Conservation (phyloP, 208 protist species). For the Trypanosoma cruzi region DNA sequence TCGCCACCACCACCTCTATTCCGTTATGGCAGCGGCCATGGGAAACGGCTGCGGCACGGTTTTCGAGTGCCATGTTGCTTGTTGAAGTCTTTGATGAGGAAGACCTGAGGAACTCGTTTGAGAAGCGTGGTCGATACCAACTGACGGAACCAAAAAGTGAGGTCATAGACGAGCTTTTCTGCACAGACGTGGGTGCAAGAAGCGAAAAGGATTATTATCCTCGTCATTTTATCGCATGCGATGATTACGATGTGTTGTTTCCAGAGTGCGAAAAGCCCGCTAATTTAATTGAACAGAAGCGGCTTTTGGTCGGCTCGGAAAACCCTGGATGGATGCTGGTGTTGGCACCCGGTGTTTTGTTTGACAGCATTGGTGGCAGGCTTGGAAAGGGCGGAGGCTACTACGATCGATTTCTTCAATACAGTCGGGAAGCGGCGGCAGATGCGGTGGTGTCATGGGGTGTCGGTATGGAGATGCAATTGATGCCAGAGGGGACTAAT, state of each 20-base stretch:
- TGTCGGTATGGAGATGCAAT: slow-evolving; percentile 17
- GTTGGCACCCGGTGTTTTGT: slow-evolving; percentile 74
- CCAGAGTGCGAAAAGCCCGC: slow-evolving; percentile 27
- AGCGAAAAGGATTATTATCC: slow-evolving; percentile 1
- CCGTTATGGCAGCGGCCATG: neutral
- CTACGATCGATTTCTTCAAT: slow-evolving; percentile 84
- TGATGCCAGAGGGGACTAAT: neutral
- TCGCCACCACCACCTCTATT: neutral
- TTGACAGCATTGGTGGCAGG: slow-evolving; percentile 50
- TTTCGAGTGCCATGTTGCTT: slow-evolving; percentile 56
- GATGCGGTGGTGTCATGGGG: slow-evolving; percentile 13
- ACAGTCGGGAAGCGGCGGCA: slow-evolving; percentile 7
- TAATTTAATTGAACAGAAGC: slow-evolving; percentile 27
- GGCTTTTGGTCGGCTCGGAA: neutral
- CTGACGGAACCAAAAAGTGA: slow-evolving; percentile 45
- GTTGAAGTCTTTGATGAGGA: slow-evolving; percentile 57
- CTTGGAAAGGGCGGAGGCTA: slow-evolving; percentile 88
- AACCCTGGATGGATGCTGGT: slow-evolving; percentile 34
- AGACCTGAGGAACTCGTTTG: slow-evolving; percentile 50
- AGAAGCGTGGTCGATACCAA: slow-evolving; percentile 36
- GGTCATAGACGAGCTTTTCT: slow-evolving; percentile 33
- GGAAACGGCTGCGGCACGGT: slow-evolving; percentile 11
- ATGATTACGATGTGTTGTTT: slow-evolving; percentile 37
- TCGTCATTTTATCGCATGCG: slow-evolving; percentile 42
- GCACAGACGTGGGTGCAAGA: neutral